phyloP scores from a whole-genome alignment of 352 stramenopile species.

The Globisporangium emineosum region DNA sequence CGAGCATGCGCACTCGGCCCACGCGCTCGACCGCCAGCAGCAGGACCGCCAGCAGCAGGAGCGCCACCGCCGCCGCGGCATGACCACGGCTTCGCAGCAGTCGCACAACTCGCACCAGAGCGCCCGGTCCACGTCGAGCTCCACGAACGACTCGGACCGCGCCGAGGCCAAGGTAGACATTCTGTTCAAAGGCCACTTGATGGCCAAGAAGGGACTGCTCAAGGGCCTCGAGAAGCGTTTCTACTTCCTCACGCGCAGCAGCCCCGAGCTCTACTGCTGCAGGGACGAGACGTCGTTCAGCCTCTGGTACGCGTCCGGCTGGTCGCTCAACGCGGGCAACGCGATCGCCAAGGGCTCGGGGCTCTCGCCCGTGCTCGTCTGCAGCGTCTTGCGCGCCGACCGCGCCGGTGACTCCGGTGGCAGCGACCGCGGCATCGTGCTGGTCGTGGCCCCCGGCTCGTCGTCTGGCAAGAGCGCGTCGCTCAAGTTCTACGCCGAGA shows the following conservation, averaged over 20 bases:
- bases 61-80: conserved; percentile 4
- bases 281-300: conserved; percentile 66
- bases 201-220: conserved; percentile 42
- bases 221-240: conserved; percentile 64
- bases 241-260: conserved; percentile 47
- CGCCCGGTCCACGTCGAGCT: neutral
- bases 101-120: conserved; percentile 7
- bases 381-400: conserved; percentile 53
- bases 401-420: conserved; percentile 18
- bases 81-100: conserved; percentile 11
- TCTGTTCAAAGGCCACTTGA: conserved; percentile 41
- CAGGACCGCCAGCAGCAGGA: neutral
- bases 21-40: conserved; percentile 1
- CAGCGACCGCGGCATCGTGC: conserved; percentile 40
- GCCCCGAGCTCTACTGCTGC: conserved; percentile 51
- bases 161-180: conserved; percentile 24
- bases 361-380: conserved; percentile 38
- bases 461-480: conserved; percentile 43
- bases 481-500: conserved; percentile 42
- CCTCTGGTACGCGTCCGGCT: conserved; percentile 50
- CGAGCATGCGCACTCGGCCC: neutral
- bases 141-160: neutral
- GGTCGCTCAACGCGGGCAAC: conserved; percentile 31
- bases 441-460: conserved; percentile 28
- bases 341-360: conserved; percentile 23